Conservation (phyloP, 2,329 filamentous ascomycete genomes). For the Ophiostoma sp. region DNA sequence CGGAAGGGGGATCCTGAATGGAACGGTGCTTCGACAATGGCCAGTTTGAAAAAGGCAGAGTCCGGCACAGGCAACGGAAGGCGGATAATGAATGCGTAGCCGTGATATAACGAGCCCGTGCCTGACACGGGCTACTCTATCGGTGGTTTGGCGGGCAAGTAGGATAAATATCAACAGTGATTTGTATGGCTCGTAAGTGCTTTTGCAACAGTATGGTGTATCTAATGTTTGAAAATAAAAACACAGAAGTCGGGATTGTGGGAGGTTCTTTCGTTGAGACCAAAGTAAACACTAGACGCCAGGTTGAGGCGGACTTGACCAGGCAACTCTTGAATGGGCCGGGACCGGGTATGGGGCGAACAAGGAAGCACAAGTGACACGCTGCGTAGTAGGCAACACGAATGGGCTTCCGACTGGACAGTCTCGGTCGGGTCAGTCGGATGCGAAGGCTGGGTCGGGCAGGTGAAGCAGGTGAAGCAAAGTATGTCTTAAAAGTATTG, state of each 20-base stretch:
- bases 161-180: no score
- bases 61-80: background rate
- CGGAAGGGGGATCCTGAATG: background rate
- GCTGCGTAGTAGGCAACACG: slow-evolving; percentile 6
- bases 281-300: slow-evolving; percentile 6
- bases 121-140: no score
- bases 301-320: background rate
- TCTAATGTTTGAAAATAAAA: no score
- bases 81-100: background rate
- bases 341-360: slow-evolving; percentile 4
- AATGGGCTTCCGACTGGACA: background rate
- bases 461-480: background rate
- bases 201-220: no score
- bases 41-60: background rate
- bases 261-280: background rate
- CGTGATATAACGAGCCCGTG: no score
- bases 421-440: background rate
- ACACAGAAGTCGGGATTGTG: background rate
- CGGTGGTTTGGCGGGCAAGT: no score
- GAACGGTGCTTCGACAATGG: background rate
- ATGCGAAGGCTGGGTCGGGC: background rate
- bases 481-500: slow-evolving; percentile 13
- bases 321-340: slow-evolving; percentile 1
- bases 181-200: no score
- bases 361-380: slow-evolving; percentile 9